Conservation (phyloP, 1,139 yeast genomes). For the Eremothecium cymbalariae region DNA sequence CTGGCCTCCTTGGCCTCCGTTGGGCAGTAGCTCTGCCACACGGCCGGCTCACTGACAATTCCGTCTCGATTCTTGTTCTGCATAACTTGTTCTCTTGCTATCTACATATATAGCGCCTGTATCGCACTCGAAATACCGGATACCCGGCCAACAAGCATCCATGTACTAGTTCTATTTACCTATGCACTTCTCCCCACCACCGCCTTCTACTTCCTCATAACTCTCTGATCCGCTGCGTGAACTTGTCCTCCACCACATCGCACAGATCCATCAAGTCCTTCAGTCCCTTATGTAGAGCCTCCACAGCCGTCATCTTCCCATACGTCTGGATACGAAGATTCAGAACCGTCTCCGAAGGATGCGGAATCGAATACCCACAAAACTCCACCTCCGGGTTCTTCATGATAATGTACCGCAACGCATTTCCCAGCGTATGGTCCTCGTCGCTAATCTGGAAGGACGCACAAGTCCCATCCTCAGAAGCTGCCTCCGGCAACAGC, state of each 20-base stretch:
- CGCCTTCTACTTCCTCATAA: no score
- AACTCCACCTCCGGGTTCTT: constrained; percentile 96
- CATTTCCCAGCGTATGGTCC: constrained; percentile 93
- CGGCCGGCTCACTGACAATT: no score
- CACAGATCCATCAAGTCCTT: constrained; percentile 80
- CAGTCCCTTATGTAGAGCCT: constrained; percentile 87
- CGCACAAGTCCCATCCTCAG: constrained; percentile 92
- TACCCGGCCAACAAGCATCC: no score
- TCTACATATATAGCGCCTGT: no score
- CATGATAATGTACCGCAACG: constrained; percentile 89
- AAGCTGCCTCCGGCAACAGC: constrained; percentile 69
- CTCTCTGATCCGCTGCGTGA: constrained; percentile 53
- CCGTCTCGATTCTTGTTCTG: no score
- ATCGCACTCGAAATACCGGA: no score
- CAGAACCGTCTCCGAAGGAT: constrained; percentile 87
- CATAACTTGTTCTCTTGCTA: no score
- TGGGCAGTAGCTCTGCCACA: no score
- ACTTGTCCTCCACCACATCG: constrained; percentile 70
- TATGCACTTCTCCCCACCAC: no score
- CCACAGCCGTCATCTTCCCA: constrained; percentile 79
- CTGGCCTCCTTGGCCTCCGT: no score
- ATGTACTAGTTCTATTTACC: no score
- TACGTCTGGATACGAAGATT: constrained; percentile 92
- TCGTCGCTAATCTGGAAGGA: constrained; percentile 89
- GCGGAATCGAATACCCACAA: constrained; percentile 98